Evolutionary conservation across 1,284 basidiomycete genomes (phyloP).

Genomic region (Butyriboletus appendiculatus): DNA sequence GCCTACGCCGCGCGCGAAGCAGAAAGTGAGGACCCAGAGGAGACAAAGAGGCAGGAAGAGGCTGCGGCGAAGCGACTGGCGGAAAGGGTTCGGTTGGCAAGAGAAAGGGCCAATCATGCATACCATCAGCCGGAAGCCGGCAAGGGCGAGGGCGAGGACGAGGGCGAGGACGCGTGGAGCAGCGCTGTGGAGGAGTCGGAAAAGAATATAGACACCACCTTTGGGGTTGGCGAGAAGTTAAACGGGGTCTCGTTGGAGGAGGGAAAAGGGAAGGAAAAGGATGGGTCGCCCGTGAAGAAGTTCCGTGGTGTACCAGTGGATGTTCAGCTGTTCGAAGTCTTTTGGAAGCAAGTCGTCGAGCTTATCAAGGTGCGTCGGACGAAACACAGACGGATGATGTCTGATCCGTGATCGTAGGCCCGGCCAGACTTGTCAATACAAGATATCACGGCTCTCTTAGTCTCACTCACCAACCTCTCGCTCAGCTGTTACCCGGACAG

Average conservation of each 20-base stretch:
- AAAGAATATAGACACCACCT: conserved; percentile 29
- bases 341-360: conserved; percentile 98
- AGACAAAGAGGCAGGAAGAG: conserved; percentile 88
- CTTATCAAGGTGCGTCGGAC: conserved; percentile 77
- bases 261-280: conserved; percentile 49
- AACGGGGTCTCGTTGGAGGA: conserved; percentile 39
- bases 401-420: conserved; percentile 55
- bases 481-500: conserved; percentile 94
- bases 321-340: conserved; percentile 93
- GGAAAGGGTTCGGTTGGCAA: conserved; percentile 74
- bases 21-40: conserved; percentile 91
- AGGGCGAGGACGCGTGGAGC: conserved; percentile 38
- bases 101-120: conserved; percentile 52
- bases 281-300: conserved; percentile 58
- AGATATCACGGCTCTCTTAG: conserved; percentile 91
- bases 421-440: conserved; percentile 94
- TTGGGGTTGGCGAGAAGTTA: conserved; percentile 26
- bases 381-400: not conserved
- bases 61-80: conserved; percentile 84
- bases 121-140: conserved; percentile 18
- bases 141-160: conserved; percentile 37
- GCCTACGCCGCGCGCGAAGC: conserved; percentile 93
- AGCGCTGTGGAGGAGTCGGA: conserved; percentile 33
- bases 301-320: conserved; percentile 93
- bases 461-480: conserved; percentile 91